Base-by-base conservation (phyloP, 164 flowering plant genomes). In the Platanus orientalis region DNA sequence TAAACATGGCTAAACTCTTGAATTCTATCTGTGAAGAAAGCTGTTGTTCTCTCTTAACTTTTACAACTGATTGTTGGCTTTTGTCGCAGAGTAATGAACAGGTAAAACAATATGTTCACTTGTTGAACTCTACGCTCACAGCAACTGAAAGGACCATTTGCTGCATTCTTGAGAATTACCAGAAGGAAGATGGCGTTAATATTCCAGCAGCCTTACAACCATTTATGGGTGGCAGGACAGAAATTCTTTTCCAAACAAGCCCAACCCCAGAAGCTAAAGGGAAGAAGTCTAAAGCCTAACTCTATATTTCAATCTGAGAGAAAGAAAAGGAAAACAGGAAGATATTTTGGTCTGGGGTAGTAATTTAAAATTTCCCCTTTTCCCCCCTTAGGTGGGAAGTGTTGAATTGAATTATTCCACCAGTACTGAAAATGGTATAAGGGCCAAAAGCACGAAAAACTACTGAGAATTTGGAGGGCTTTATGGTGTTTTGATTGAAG, bases 61-160 rank as follows among this genome's bases (percentile, higher is more conserved):
- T 58, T 13, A 32, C 39, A 13, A 29, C 20, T 23, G 14, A 51
- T 60, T 23, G 6, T 44, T 56, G 58, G 45, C 29, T 60, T 21
- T 45, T 61, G 28, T 39, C 78, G 71, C 84, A 89, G 99, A 74
- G 81, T 60, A 88, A 84, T 72, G 96, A 89, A 29, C 89, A 89
- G 67, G 72, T 67, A 24, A 94, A 93, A 73, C 90, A 93, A 61
- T 90, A 88, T 57, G 90, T 80, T 29, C 98, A 93, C 68, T 39
- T 89, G 73, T 69, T 94, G 81, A 91, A 94, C 77, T 91, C 97
- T 7, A 94, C 97, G 17, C 88, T 94, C 29, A 88, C 97, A 13
- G 97, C 98, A 55, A 94, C 98, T 2, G 97, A 94, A 74, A 86
- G 95, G 75, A 94, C 97, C 55, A 72, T 91, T n/a, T 91, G 98